Conservation (phyloP, 83 land plant species). For the Picea abies region DNA sequence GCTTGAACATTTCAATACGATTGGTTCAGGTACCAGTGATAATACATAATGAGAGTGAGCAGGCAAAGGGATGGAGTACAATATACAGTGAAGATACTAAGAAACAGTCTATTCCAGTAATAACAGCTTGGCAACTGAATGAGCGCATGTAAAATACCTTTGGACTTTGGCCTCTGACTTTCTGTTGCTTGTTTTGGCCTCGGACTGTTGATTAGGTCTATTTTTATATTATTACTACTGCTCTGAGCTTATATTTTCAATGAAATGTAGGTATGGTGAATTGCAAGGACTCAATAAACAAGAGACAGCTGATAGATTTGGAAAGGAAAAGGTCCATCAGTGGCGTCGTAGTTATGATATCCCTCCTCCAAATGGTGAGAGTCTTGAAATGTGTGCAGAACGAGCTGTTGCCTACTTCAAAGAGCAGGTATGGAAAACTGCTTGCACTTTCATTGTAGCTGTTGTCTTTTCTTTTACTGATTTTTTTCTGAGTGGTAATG, state of each 20-base stretch:
- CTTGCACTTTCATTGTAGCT: background rate
- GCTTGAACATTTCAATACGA: background rate
- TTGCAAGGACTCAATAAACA: constrained; percentile 94
- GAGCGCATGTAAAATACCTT: constrained; percentile 74
- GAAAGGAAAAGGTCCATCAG: constrained; percentile 78
- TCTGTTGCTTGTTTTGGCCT: background rate
- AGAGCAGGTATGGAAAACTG: constrained; percentile 49
- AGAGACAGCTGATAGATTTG: constrained; percentile 90
- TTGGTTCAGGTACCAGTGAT: constrained; percentile 78
- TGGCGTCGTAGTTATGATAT: constrained; percentile 96
- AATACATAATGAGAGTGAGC: constrained; percentile 79
- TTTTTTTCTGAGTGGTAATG: background rate
- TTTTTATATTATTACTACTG: constrained; percentile 2
- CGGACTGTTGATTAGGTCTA: background rate
- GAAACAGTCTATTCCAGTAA: constrained; percentile 80
- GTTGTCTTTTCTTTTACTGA: too few species aligned
- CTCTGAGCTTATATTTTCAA: background rate
- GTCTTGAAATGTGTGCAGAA: constrained; percentile 88
- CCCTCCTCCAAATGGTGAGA: constrained; percentile 95
- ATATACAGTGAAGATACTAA: constrained; percentile 72
- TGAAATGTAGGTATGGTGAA: constrained; percentile 88
- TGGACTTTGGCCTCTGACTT: background rate
- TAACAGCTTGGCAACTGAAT: constrained; percentile 92
- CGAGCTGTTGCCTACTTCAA: constrained; percentile 88
- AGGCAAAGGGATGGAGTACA: constrained; percentile 79